A percentile compares a stretch with the other conserved stretches of the same genome.
Evolutionary conservation across 1,284 basidiomycete species (phyloP).

Genomic region (Ceratobasidium sp.): DNA sequence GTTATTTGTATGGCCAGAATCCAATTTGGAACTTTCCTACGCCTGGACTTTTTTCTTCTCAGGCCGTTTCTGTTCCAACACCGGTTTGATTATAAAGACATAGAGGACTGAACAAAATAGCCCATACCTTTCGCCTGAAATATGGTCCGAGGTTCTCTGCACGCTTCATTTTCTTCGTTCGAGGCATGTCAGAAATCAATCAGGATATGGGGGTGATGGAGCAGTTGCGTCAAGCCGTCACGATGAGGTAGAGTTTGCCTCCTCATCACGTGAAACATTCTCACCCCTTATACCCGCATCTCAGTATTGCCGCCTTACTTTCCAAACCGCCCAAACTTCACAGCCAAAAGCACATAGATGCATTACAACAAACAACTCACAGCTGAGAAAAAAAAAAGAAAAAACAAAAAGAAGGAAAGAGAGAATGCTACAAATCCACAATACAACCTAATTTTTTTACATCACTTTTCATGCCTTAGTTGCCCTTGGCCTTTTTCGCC

Average conservation of each 20-base stretch:
- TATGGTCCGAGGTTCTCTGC: background rate
- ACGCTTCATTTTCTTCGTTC: background rate
- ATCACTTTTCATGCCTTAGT: background rate
- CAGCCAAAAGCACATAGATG: slow-evolving; percentile 5
- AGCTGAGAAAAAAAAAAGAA: slow-evolving; percentile 16
- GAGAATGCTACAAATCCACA: slow-evolving; percentile 7
- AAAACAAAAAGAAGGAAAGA: background rate
- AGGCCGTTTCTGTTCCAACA: background rate
- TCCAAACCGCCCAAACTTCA: background rate
- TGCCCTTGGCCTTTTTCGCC: slow-evolving; percentile 29
- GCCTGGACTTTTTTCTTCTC: background rate
- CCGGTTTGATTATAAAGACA: background rate
- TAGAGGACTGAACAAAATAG: background rate
- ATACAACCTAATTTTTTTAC: slow-evolving; percentile 9
- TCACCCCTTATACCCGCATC: background rate
- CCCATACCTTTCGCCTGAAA: background rate
- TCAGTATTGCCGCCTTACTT: background rate
- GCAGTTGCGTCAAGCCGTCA: background rate
- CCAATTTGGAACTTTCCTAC: background rate
- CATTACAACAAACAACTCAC: slow-evolving; percentile 7
- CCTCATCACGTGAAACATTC: too few relatives aligned
- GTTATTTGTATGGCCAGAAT: background rate
- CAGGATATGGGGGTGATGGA: background rate
- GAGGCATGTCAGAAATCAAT: background rate
- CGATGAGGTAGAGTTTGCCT: too few relatives aligned